phyloP scores from a whole-genome alignment of 164 flowering plant species.

The Vitis riparia region DNA sequence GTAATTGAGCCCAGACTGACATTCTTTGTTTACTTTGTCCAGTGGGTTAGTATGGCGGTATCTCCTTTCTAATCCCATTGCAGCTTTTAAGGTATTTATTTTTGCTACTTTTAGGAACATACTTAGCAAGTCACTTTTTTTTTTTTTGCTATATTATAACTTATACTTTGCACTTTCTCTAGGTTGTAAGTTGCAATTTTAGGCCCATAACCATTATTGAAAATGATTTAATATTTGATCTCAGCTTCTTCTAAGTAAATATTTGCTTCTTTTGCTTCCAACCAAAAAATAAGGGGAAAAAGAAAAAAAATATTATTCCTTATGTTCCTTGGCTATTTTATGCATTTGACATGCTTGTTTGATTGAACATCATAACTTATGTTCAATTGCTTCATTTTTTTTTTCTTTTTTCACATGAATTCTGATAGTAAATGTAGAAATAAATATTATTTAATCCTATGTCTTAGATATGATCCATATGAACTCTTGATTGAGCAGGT shows the following conservation, averaged over 20 bases:
- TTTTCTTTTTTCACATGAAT: too few relatives aligned
- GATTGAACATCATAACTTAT: neutral
- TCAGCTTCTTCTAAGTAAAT: too few relatives aligned
- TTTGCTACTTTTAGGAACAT: neutral
- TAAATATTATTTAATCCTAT: neutral
- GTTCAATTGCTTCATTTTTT: too few relatives aligned
- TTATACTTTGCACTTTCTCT: neutral
- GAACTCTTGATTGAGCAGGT: conserved; percentile 48
- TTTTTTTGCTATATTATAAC: neutral
- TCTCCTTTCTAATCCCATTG: conserved; percentile 80
- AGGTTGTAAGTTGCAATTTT: neutral
- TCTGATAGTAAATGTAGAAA: neutral
- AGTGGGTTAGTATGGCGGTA: conserved; percentile 90
- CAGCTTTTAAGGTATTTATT: conserved; percentile 79
- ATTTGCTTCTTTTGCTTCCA: too few relatives aligned
- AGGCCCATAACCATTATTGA: neutral
- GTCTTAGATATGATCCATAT: neutral
- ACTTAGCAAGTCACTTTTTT: neutral
- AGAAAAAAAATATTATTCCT: neutral
- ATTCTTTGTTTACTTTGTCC: conserved; percentile 13
- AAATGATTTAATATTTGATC: too few relatives aligned
- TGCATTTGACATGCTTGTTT: neutral
- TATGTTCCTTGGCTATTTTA: neutral
- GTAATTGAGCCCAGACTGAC: conserved; percentile 8
- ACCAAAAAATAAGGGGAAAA: too few relatives aligned